A percentile compares a stretch with the other conserved stretches of the same genome.
Evolutionary conservation across 176 grass and related monocot genomes (phyloP).

Genomic region (Triticum urartu): DNA sequence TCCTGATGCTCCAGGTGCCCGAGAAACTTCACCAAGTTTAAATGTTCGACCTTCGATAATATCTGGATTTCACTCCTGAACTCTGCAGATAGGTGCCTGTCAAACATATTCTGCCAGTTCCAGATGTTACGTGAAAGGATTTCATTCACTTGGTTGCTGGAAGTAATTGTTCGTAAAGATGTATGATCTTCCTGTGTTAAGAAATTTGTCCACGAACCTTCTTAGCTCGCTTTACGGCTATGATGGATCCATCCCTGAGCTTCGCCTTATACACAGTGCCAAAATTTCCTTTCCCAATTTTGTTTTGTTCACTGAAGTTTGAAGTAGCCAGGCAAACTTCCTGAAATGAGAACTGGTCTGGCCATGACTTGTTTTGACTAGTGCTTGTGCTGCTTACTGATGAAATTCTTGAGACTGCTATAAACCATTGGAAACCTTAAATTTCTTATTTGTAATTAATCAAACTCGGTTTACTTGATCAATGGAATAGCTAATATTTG

Average conservation of each 20-base stretch:
- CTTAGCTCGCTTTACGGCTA: conserved; percentile 78
- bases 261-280: conserved; percentile 78
- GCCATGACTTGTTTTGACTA: conserved; percentile 40
- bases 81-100: conserved; percentile 54
- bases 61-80: conserved; percentile 81
- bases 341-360: conserved; percentile 54
- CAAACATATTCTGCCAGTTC: conserved; percentile 64
- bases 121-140: conserved; percentile 12
- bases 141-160: conserved; percentile 12
- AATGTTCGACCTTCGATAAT: conserved; percentile 82
- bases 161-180: conserved; percentile 28
- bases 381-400: conserved; percentile 55
- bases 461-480: neutral
- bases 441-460: conserved; percentile 29
- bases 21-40: conserved; percentile 71
- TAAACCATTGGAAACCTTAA: conserved; percentile 13
- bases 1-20: conserved; percentile 69
- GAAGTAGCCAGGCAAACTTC: conserved; percentile 70
- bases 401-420: conserved; percentile 72
- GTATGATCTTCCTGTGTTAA: neutral
- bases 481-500: neutral
- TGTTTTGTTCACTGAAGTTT: conserved; percentile 73
- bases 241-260: conserved; percentile 75
- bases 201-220: conserved; percentile 56
- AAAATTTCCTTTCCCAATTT: conserved; percentile 87